phyloP scores from a whole-genome alignment of 2,329 filamentous ascomycete species.

The Fusarium zealandicum region DNA sequence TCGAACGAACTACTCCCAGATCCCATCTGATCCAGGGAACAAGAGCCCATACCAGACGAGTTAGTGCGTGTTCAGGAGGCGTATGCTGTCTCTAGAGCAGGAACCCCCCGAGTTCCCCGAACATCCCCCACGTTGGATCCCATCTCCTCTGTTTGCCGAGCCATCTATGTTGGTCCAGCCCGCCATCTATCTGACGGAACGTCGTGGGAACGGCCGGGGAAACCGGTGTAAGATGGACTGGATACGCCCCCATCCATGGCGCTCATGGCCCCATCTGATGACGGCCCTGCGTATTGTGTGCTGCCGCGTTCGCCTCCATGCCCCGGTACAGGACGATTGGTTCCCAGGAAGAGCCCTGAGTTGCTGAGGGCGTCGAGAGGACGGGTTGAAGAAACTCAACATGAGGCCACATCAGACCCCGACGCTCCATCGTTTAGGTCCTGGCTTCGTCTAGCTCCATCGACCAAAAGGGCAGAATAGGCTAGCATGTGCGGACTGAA shows the following conservation, averaged over 20 bases:
- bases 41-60: slow-evolving; percentile 2
- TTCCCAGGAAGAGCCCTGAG: slow-evolving; percentile 2
- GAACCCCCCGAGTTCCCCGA: slow-evolving; percentile 4
- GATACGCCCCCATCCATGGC: no score
- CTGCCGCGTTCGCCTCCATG: slow-evolving; percentile 2
- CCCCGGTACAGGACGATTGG: slow-evolving; percentile 1
- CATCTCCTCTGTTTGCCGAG: slow-evolving; percentile 5
- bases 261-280: slow-evolving; percentile 16
- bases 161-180: slow-evolving; percentile 11
- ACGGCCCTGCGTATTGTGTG: slow-evolving; percentile 4
- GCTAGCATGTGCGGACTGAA: slow-evolving; percentile 17
- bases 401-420: slow-evolving; percentile 27
- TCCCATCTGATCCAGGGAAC: slow-evolving; percentile 12
- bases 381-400: slow-evolving; percentile 19
- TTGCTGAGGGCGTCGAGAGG: slow-evolving; percentile 6
- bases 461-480: slow-evolving; percentile 21
- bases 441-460: slow-evolving; percentile 15
- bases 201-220: slow-evolving; percentile 24
- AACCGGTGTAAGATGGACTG: slow-evolving; percentile 25
- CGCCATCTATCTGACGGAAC: slow-evolving; percentile 5
- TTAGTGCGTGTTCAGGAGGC: slow-evolving; percentile 14
- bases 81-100: slow-evolving; percentile 13
- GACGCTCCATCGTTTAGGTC: slow-evolving; percentile 23
- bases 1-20: slow-evolving; percentile 11
- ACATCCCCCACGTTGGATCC: not conserved